Conservation (phyloP, 495 filamentous ascomycete species). For the Stereocaulon alpinum region DNA sequence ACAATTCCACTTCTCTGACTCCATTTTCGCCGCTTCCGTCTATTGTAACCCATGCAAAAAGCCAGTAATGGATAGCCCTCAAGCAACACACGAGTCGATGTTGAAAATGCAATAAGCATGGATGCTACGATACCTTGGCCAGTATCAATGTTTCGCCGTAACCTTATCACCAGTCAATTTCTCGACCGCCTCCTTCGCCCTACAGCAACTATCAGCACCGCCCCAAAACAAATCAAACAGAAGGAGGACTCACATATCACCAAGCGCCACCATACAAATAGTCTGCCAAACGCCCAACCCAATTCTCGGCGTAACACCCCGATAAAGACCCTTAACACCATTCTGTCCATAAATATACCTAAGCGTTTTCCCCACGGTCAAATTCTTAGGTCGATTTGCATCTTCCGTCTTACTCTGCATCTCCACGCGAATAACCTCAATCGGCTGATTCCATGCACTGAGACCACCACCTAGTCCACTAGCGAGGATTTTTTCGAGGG, state of each 20-base stretch:
- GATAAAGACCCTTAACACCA: slow-evolving; percentile 87
- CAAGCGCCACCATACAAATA: slow-evolving; percentile 98
- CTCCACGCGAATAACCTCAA: slow-evolving; percentile 98
- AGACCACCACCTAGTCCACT: slow-evolving; percentile 84
- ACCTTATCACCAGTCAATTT: slow-evolving; percentile 90
- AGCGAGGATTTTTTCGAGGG: slow-evolving; percentile 81
- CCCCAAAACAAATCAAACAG: not conserved
- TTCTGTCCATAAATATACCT: slow-evolving; percentile 87
- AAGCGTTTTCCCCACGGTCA: slow-evolving; percentile 89
- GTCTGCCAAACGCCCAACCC: slow-evolving; percentile 98
- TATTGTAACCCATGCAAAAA: slow-evolving; percentile 1
- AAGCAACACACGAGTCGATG: not conserved
- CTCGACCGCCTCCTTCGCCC: slow-evolving; percentile 94
- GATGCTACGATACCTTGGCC: too few species aligned
- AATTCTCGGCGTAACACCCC: slow-evolving; percentile 87
- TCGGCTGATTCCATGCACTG: slow-evolving; percentile 97
- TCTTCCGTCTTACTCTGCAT: slow-evolving; percentile 99
- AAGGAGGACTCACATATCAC: slow-evolving; percentile 74
- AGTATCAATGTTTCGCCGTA: slow-evolving; percentile 98
- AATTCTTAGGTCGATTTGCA: slow-evolving; percentile 94
- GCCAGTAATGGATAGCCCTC: not conserved
- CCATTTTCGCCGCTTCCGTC: not conserved
- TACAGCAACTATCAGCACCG: slow-evolving; percentile 32
- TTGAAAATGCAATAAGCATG: slow-evolving; percentile 20
- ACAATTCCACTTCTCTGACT: not conserved